Evolutionary conservation across 768 basidiomycete genomes (phyloP).

Genomic region (Lanmaoa rubissima): DNA sequence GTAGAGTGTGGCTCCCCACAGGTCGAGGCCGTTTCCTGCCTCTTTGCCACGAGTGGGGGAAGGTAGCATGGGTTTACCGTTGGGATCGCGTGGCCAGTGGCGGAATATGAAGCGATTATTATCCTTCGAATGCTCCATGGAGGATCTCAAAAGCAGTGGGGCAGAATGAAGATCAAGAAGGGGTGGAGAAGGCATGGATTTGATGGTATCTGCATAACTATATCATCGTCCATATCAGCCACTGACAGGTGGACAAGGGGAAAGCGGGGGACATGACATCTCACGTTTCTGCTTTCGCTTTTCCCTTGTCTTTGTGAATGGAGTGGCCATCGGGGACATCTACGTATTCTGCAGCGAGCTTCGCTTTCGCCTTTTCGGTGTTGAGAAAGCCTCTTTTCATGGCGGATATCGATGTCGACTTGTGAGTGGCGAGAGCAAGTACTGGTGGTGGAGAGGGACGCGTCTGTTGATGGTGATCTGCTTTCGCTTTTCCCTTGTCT

Average conservation of each 20-base stretch:
- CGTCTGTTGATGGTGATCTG: neutral
- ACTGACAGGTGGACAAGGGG: neutral
- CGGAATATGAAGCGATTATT: slow-evolving; percentile 21
- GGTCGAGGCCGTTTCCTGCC: slow-evolving; percentile 17
- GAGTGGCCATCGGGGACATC: slow-evolving; percentile 13
- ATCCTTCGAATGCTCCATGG: neutral
- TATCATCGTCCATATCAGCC: no score
- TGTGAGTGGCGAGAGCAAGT: no score
- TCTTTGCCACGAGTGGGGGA: slow-evolving; percentile 20
- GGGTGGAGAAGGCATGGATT: neutral
- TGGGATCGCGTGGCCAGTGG: slow-evolving; percentile 29
- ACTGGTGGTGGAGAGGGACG: neutral
- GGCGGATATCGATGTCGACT: no score
- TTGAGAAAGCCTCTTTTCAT: slow-evolving; percentile 28
- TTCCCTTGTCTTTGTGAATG: neutral
- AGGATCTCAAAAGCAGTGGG: neutral
- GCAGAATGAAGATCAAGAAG: slow-evolving; percentile 10
- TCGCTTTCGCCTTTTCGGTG: slow-evolving; percentile 14
- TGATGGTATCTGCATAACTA: neutral
- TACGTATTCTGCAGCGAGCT: slow-evolving; percentile 13
- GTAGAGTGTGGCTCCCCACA: slow-evolving; percentile 31
- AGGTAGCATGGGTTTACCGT: slow-evolving; percentile 13
- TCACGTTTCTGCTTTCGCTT: slow-evolving; percentile 6
- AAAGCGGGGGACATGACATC: neutral
- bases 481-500: slow-evolving; percentile 1